Evolutionary conservation across 148 eudicot genomes (phyloP).

Genomic region (Rhododendron ovatum): DNA sequence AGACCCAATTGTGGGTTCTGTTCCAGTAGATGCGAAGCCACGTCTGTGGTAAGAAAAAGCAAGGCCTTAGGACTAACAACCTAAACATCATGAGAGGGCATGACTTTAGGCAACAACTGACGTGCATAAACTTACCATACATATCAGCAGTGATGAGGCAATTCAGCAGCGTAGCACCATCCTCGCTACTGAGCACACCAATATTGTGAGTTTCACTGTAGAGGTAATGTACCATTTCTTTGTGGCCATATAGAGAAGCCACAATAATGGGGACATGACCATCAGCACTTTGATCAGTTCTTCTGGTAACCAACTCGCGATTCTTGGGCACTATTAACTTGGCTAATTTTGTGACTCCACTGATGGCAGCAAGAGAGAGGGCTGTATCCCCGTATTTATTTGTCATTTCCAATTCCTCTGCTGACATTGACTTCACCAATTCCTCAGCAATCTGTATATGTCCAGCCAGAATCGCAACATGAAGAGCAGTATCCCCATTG

Average conservation of each 20-base stretch:
- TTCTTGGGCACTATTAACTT: neutral
- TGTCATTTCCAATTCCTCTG: neutral
- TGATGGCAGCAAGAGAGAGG: neutral
- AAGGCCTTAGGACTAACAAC: neutral
- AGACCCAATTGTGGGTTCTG: neutral
- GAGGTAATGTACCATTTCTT: neutral
- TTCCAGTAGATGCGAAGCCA: neutral
- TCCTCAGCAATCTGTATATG: neutral
- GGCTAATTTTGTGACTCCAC: neutral
- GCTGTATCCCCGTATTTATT: neutral
- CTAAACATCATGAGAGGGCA: neutral
- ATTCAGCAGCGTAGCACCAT: neutral
- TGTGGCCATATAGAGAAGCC: neutral
- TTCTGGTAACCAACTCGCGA: neutral
- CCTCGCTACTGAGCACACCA: neutral
- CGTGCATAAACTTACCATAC: neutral
- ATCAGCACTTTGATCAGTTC: neutral
- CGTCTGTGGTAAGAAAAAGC: neutral
- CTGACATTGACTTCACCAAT: neutral
- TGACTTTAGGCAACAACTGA: neutral
- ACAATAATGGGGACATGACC: neutral
- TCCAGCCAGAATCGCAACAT: neutral
- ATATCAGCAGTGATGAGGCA: neutral
- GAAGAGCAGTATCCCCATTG: neutral
- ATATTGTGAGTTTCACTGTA: neutral